Base-by-base conservation (phyloP, 1,284 basidiomycete species). In the Puccinia polysora region DNA sequence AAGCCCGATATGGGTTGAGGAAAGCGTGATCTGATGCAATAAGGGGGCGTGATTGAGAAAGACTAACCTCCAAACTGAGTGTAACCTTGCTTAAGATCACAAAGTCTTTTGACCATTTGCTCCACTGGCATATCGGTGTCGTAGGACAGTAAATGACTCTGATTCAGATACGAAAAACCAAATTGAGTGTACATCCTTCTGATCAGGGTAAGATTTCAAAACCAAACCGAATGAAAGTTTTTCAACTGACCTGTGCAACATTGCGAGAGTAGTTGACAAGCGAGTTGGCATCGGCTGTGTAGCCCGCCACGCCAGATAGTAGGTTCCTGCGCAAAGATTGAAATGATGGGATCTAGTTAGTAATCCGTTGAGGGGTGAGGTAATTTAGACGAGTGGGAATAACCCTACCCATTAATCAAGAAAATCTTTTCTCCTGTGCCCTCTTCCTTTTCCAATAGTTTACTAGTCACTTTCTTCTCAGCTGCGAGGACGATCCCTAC, bases 71-170 rank as follows among this genome's bases (percentile, higher is more conserved):
- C 95, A 75, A 87, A 96, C 79, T 98, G 95, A 55, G 95, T 98
- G 81, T 97, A 98, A 8, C 94, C 93, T 81, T 98, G 95, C 83
- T 98, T 98, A 84, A 97, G 86, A 82, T 98, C 91, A 78, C 95
- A 97, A 75, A 98, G 82, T 73, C 89, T 85, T 80, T 97, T 93
- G 23, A 93, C 90, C 71, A 98, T 87, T 77, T 96, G 85, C 81
- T 98, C 95, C 36, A 97, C 95, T 10, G 95, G 95, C 77, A 98
- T 97, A 79, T 97, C 93, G 81, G 97, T 92, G 78, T 97, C 91
- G 83, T 96, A 98, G 62, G 84, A 84, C 77, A 91, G 84, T 60
- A 97, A 82, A 82, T 98, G 91, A 70, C 83, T 84, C 74, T 77
- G 73, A n/a, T 15, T 40, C 6, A 40, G 8, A 8, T 43, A n/a